Conservation (phyloP, 2,329 filamentous ascomycete species). For the Diplodia scrobiculata region DNA sequence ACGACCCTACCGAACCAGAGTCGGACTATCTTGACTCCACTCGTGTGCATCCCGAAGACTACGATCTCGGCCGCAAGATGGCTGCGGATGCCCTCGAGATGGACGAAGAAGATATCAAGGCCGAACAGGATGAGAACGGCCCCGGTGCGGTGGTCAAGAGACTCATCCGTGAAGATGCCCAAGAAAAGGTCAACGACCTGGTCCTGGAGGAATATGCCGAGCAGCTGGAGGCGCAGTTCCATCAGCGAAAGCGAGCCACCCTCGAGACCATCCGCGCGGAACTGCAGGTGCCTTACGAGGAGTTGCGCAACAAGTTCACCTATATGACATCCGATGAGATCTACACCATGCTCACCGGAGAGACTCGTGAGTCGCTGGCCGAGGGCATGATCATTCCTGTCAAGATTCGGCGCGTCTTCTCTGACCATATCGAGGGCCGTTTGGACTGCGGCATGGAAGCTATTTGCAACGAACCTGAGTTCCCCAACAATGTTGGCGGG, state of each 20-base stretch:
- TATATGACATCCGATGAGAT: conserved; percentile 72
- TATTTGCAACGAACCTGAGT: conserved; percentile 78
- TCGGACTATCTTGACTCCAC: conserved; percentile 96
- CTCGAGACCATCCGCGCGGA: conserved; percentile 95
- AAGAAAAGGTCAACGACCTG: conserved; percentile 93
- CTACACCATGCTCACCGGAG: conserved; percentile 95
- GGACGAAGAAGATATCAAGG: conserved; percentile 97
- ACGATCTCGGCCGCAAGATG: conserved; percentile 97
- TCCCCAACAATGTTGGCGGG: conserved; percentile 70
- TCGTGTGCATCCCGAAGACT: conserved; percentile 96
- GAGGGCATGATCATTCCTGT: conserved; percentile 93
- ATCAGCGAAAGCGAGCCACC: conserved; percentile 91
- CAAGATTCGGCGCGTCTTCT: conserved; percentile 81
- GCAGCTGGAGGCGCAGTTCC: conserved; percentile 89
- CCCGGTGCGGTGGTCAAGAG: conserved; percentile 88
- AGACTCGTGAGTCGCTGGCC: conserved; percentile 78
- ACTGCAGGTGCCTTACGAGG: conserved; percentile 89
- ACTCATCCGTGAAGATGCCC: conserved; percentile 90
- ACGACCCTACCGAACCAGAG: conserved; percentile 75
- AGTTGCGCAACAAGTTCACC: conserved; percentile 79
- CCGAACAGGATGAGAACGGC: conserved; percentile 87
- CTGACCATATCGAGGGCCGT: conserved; percentile 89
- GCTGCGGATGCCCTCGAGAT: conserved; percentile 94
- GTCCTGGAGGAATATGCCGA: conserved; percentile 96
- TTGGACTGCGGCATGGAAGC: conserved; percentile 94